Evolutionary conservation across 352 stramenopile species (phyloP).

Genomic region (Bremia lactucae): DNA sequence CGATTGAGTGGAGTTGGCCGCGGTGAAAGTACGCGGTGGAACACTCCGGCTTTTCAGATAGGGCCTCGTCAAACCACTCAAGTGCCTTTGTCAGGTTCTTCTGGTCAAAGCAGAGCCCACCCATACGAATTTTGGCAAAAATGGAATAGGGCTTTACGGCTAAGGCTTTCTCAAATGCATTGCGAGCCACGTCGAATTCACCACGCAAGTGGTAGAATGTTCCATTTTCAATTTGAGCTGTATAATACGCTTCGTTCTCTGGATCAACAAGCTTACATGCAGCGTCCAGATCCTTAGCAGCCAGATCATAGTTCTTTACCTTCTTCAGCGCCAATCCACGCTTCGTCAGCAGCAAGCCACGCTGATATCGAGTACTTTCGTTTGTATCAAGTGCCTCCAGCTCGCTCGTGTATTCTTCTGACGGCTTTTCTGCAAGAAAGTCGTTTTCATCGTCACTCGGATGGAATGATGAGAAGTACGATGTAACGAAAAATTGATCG

Average conservation of each 20-base stretch:
- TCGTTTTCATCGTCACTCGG: constrained; percentile 68
- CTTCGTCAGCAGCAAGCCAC: constrained; percentile 46
- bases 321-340: constrained; percentile 53
- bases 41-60: constrained; percentile 51
- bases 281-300: constrained; percentile 45
- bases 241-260: constrained; percentile 55
- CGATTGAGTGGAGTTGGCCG: constrained; percentile 72
- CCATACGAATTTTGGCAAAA: constrained; percentile 76
- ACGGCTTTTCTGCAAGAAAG: constrained; percentile 39
- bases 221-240: constrained; percentile 63
- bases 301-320: constrained; percentile 56
- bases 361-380: constrained; percentile 23
- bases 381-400: constrained; percentile 27
- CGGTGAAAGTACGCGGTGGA: constrained; percentile 77
- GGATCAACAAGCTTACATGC: constrained; percentile 35
- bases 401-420: constrained; percentile 43
- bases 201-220: constrained; percentile 69
- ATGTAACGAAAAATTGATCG: constrained; percentile 77
- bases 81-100: constrained; percentile 67
- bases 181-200: constrained; percentile 53
- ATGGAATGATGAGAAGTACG: constrained; percentile 83
- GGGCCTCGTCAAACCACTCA: constrained; percentile 64
- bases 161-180: constrained; percentile 60
- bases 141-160: constrained; percentile 56
- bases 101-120: constrained; percentile 70